Evolutionary conservation across 1,139 yeast species (phyloP), one percentile per base, ranked within the genome.

Genomic region (Geotrichum cucujoidarum): DNA sequence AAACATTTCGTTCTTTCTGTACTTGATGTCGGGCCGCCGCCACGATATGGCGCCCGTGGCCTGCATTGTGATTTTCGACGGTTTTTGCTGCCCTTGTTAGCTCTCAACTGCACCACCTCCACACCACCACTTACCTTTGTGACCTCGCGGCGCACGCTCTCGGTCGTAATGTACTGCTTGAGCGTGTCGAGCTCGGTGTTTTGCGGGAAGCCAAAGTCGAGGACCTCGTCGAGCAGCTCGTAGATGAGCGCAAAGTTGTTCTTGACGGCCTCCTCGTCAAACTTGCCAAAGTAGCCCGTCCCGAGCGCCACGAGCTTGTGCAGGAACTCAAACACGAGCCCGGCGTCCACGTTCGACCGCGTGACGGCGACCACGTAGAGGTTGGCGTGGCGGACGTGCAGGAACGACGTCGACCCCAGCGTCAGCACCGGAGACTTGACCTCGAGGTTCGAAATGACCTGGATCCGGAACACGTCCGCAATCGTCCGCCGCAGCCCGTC

Each of bases 391-490:
- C 79, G 77, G 43, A 87, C 82, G 61, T 89, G 90, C 41, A 89
- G 74, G 63, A 90, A 92, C 0, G 96, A 84, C 0, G 97, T 92
- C 0, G 95, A 86, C 2, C 98, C 98, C 37, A 92, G 68, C 0
- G 97, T 92, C 48, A 90, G 69, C 5, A 92, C 81, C 0, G 98
- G 98, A 2, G 95, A 83, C 54, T 85, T 74, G 27, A 73, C 69
- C 48, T 77, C 81, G 7, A 74, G 66, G 53, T 76, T 77, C 47
- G 87, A 74, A 43, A 90, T 86, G 34, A 89, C 95, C 62, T 92
- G 96, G 53, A 90, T 83, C 31, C 96, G 77, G 63, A 92, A 92
- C 39, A 89, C 88, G 57, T 90, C 97, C n/a, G 94, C 76, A 34
- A 90, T 80, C 48, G 83, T 83, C 62, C 81, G 61, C 48, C 81